Base-by-base conservation (phyloP, 768 basidiomycete species). In the Galerina sulciceps region DNA sequence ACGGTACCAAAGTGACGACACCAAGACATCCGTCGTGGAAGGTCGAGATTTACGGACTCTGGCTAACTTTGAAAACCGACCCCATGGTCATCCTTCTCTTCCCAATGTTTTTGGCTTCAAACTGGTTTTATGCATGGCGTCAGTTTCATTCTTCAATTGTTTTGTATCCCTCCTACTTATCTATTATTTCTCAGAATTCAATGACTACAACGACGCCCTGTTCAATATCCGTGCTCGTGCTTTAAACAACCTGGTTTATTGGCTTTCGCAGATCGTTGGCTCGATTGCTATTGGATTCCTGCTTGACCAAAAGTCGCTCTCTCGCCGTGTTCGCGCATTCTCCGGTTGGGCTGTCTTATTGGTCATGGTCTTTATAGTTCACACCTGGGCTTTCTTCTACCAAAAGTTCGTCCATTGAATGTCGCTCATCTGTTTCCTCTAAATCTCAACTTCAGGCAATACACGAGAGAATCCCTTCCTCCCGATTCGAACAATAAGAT, bases 41-140 rank as follows among this genome's bases (percentile, higher is more conserved):
- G 68, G 79, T 81, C 18, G 92, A 94, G 70, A 75, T 93, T 53
- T 79, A 80, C 58, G 87, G 87, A 13, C 81, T 94, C 20, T 91
- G 81, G 74, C 62, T 88, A 41, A 83, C 88, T 2, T 76, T 94
- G 44, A 80, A 74, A 56, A 87, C 82, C 11, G 92, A 94, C 66
- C 90, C 89, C 0, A 77, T 80, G 73, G 85, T 94, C 65, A 59
- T 93, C n/a, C 74, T 91, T 4, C 80, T 93, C 23, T 90, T 94
- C 77, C 93, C 92, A 11, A 90, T 93, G 87, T 93, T 93, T 73
- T 85, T 92, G 55, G 85, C 89, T 9, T 89, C 87, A 41, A 93
- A 93, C 71, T 93, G 89, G 83, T 92, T 92, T 74, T 91, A 92
- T 68, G 88, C 91, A 3, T 93, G 89, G 89, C 90, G 89, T 90